phyloP scores from a whole-genome alignment of 192 early-diverging fungal species.

The Phycomyces blakesleeanus region DNA sequence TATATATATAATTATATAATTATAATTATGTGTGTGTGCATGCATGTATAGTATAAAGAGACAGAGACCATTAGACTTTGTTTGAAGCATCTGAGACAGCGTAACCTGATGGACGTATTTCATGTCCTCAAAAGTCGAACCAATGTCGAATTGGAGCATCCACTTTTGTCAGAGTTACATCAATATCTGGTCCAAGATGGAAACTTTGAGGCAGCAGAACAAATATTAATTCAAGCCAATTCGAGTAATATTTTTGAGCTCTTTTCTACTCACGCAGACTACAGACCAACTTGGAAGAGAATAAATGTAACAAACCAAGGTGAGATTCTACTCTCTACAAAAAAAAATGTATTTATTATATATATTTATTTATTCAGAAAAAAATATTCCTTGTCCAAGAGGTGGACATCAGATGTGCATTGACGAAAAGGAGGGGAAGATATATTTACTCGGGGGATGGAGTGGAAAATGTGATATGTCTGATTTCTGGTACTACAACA shows the following conservation, averaged over 20 bases:
- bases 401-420: slow-evolving; percentile 98
- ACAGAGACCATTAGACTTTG: slow-evolving; percentile 80
- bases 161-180: slow-evolving; percentile 75
- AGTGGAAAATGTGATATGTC: slow-evolving; percentile 81
- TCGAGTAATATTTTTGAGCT: slow-evolving; percentile 64
- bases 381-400: slow-evolving; percentile 56
- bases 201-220: slow-evolving; percentile 72
- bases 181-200: slow-evolving; percentile 60
- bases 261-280: slow-evolving; percentile 64
- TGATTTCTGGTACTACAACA: slow-evolving; percentile 85
- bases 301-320: slow-evolving; percentile 39
- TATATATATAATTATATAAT: background rate
- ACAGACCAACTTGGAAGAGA: slow-evolving; percentile 68
- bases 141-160: slow-evolving; percentile 68
- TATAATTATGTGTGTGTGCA: background rate
- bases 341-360: background rate
- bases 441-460: slow-evolving; percentile 96
- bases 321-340: slow-evolving; percentile 7
- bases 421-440: slow-evolving; percentile 63
- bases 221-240: slow-evolving; percentile 61
- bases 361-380: slow-evolving; percentile 34
- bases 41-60: slow-evolving; percentile 58
- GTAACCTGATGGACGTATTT: slow-evolving; percentile 72
- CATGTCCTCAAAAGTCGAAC: slow-evolving; percentile 62
- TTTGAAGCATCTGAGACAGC: slow-evolving; percentile 84